These are phyloP conservation scores for Ceratocystis huliohia DNA, from an alignment of 2,329 filamentous ascomycete species.

Conservation along the genomic window DNA sequence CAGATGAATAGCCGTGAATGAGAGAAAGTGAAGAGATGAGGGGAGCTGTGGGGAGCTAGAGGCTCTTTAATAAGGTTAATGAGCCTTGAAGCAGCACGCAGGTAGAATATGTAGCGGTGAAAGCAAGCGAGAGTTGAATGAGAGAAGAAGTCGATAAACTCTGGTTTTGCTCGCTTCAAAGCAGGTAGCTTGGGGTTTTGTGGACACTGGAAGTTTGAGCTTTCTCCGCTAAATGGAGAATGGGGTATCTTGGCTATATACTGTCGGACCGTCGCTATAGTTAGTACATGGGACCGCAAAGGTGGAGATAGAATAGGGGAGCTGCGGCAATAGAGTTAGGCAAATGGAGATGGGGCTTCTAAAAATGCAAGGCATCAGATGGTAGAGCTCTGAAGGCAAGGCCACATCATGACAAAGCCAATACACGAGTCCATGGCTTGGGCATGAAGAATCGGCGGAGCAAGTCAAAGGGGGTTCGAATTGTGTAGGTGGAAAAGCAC, in stretches of 20 bases:
- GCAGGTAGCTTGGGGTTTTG: not conserved
- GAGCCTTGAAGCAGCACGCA: not conserved
- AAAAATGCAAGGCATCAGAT: not conserved
- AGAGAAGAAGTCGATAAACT: not conserved
- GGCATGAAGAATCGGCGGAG: not conserved
- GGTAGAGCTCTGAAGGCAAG: not conserved
- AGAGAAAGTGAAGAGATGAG: conserved; percentile 4
- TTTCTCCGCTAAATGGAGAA: not conserved
- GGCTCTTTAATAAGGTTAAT: not conserved
- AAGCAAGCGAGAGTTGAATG: not conserved
- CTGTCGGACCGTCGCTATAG: not conserved
- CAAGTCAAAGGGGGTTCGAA: not conserved
- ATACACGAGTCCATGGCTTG: not conserved
- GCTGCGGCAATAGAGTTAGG: not conserved
- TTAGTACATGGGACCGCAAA: conserved; percentile 5
- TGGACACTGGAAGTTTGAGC: not conserved
- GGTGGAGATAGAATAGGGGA: not conserved
- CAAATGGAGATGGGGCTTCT: not conserved
- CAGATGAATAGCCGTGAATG: not conserved
- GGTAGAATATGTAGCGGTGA: not conserved
- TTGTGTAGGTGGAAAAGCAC: not conserved
- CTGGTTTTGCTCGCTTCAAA: not conserved
- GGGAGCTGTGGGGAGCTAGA: not conserved
- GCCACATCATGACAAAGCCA: not conserved
- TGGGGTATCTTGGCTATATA: not conserved